Base-by-base conservation (phyloP, 2,329 filamentous ascomycete species). In the Davidsoniella virescens region DNA sequence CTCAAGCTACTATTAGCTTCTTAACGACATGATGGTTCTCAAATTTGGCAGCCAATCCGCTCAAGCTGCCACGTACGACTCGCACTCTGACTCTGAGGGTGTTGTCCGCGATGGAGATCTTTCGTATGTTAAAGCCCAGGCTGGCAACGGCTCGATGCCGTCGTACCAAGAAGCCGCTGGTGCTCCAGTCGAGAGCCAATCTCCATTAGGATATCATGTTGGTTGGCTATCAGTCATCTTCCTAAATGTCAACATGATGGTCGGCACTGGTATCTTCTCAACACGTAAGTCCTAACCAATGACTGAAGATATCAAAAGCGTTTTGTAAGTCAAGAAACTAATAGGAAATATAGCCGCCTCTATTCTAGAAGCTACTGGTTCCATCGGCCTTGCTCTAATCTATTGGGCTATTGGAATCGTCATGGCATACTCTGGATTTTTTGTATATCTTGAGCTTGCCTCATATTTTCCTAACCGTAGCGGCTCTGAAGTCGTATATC, bases 391-490 rank as follows among this genome's bases (percentile, higher is more conserved):
- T 1, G 67, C 70, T 33, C 62, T 84, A 51, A 68, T 84, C 12
- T 82, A 76, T 62, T 83, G 80, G 79, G 61, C 72, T 1, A 67
- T 83, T 10, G 80, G 80, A 2, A 74, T 75, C 51, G 45, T 82
- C 36, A 74, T 80, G 47, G 72, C 77, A 0, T 59, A 68, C 0
- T 68, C 73, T 2, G 71, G 71, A 1, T 67, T 81, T 2, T 64
- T 68, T 0, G 70, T 80, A 0, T 82, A 82, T 51, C 70, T 82
- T 7, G 80, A 84, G 57, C 72, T 75, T 12, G 71, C 77, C 0
- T 69, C 75, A 1, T 82, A 78, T 54, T 84, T 83, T 52, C 78
- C 79, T 0, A 82, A 73, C 57, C 72, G 80, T 6, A 80, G 75
- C 2, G 80, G 79, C 0, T 71, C 72, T 0, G 77, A 84, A 56